These are phyloP conservation scores for Emergomyces pasteurianus DNA, from an alignment of 2,329 filamentous ascomycete genomes.

Conservation along the genomic window DNA sequence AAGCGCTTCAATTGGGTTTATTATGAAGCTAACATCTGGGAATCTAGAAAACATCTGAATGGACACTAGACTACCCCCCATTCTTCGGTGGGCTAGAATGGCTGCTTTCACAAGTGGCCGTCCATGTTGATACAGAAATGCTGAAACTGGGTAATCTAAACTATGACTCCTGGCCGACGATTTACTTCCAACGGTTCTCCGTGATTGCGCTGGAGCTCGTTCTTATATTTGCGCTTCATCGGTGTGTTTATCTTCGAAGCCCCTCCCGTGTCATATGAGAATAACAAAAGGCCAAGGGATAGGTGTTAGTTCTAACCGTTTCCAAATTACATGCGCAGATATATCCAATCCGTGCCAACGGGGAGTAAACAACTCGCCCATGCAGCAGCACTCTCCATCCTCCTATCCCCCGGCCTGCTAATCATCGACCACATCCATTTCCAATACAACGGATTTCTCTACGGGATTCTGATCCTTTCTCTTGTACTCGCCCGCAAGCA, in stretches of 20 bases:
- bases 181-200: slow-evolving; percentile 85
- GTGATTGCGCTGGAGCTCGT: slow-evolving; percentile 79
- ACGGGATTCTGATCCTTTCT: slow-evolving; percentile 78
- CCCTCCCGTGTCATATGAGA: background rate
- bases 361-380: slow-evolving; percentile 64
- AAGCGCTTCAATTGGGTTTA: background rate
- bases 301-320: background rate
- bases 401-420: slow-evolving; percentile 82
- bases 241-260: slow-evolving; percentile 36
- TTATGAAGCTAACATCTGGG: slow-evolving; percentile 5
- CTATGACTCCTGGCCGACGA: slow-evolving; percentile 84
- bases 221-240: slow-evolving; percentile 67
- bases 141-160: slow-evolving; percentile 66
- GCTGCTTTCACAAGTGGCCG: slow-evolving; percentile 70
- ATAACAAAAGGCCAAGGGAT: background rate
- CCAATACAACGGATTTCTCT: slow-evolving; percentile 97
- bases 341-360: slow-evolving; percentile 57
- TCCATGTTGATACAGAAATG: slow-evolving; percentile 68
- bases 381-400: slow-evolving; percentile 73
- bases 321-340: slow-evolving; percentile 40
- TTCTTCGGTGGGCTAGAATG: slow-evolving; percentile 98
- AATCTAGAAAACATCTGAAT: slow-evolving; percentile 76
- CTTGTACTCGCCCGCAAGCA: slow-evolving; percentile 68
- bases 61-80: slow-evolving; percentile 97
- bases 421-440: slow-evolving; percentile 99